These are phyloP conservation scores for Fraxinus excelsior DNA, from an alignment of 257 asterid genomes.

Conservation along the genomic window DNA sequence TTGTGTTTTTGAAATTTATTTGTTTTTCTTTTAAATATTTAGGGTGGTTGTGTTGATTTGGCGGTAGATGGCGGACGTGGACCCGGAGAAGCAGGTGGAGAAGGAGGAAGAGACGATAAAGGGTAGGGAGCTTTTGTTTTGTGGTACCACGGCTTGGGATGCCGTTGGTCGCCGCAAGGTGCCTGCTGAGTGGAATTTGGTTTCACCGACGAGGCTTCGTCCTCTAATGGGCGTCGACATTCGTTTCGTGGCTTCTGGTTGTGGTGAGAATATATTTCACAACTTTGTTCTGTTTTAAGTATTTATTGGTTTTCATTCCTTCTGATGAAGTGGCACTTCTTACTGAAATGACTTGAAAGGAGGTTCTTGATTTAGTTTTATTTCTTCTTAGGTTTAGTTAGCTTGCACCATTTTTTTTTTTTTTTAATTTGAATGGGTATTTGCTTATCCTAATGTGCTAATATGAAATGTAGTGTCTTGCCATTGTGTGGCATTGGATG, in stretches of 20 bases:
- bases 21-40: slow-evolving; percentile 12
- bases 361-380: slow-evolving; percentile 9
- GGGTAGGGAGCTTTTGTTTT: slow-evolving; percentile 85
- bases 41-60: slow-evolving; percentile 34
- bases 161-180: slow-evolving; percentile 83
- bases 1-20: not conserved
- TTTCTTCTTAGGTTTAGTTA: slow-evolving; percentile 8
- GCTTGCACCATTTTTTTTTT: not conserved
- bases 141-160: slow-evolving; percentile 93
- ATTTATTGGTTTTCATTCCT: not conserved
- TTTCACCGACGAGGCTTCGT: slow-evolving; percentile 84
- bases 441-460: slow-evolving; percentile 15
- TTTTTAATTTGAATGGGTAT: slow-evolving; percentile 9
- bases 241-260: slow-evolving; percentile 84
- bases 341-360: not conserved
- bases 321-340: not conserved
- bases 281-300: not conserved
- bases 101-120: slow-evolving; percentile 40
- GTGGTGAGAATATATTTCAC: slow-evolving; percentile 46
- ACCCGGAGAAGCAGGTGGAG: slow-evolving; percentile 50
- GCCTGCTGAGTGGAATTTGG: slow-evolving; percentile 68
- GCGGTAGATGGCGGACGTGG: slow-evolving; percentile 70
- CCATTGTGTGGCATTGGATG: slow-evolving; percentile 95
- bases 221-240: slow-evolving; percentile 81
- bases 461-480: slow-evolving; percentile 65